phyloP scores from a whole-genome alignment of 1,139 yeast genomes.

The Dujonia santamariae region DNA sequence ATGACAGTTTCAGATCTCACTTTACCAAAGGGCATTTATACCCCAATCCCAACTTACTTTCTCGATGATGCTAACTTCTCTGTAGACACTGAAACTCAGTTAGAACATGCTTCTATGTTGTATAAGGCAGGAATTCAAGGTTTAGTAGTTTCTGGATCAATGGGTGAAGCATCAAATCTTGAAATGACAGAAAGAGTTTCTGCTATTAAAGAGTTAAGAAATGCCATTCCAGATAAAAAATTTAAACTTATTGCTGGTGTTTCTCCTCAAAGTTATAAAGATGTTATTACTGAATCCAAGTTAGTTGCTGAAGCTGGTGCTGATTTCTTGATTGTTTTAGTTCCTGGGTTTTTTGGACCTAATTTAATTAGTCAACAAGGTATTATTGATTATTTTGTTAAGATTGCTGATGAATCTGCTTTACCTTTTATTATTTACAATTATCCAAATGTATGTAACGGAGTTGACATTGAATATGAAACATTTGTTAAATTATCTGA shows the following conservation, averaged over 20 bases:
- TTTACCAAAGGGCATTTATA: constrained; percentile 32
- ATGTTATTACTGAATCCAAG: constrained; percentile 27
- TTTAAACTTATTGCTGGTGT: constrained; percentile 35
- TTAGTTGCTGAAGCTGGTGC: constrained; percentile 32
- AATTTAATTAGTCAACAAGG: constrained; percentile 32
- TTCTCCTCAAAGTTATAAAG: constrained; percentile 27
- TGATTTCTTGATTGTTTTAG: constrained; percentile 27
- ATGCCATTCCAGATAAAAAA: constrained; percentile 23
- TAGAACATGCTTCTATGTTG: constrained; percentile 38
- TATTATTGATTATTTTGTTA: constrained; percentile 28
- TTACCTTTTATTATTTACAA: constrained; percentile 35
- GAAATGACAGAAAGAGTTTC: constrained; percentile 30
- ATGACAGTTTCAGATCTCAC: neutral
- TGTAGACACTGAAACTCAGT: constrained; percentile 41
- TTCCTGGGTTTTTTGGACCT: constrained; percentile 35
- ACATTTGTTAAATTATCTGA: constrained; percentile 28
- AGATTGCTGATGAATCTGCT: constrained; percentile 27
- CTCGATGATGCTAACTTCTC: constrained; percentile 30
- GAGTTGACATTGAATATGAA: constrained; percentile 30
- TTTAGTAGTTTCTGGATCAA: constrained; percentile 47
- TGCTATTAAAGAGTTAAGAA: constrained; percentile 19
- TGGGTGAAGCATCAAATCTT: constrained; percentile 38
- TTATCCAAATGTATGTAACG: constrained; percentile 39
- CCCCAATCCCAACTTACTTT: constrained; percentile 52
- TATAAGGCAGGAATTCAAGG: constrained; percentile 44